Evolutionary conservation across 1,284 basidiomycete genomes (phyloP).

Genomic region (Neolentinus lepideus): DNA sequence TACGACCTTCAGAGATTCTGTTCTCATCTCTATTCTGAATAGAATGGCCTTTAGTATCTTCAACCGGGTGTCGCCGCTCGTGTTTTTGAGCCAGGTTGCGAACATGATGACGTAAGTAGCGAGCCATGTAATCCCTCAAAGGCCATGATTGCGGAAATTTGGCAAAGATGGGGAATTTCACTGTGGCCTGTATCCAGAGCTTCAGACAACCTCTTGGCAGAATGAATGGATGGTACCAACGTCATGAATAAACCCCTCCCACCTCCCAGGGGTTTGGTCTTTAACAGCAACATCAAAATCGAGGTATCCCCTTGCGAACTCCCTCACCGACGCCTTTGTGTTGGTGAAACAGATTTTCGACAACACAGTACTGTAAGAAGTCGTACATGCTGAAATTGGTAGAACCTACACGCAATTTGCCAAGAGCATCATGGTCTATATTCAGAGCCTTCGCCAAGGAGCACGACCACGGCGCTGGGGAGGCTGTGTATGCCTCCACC

Average conservation of each 20-base stretch:
- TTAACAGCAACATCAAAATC: background rate
- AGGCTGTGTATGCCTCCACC: too few relatives aligned
- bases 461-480: too few relatives aligned
- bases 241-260: background rate
- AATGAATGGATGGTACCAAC: background rate
- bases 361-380: too few relatives aligned
- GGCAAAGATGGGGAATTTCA: background rate
- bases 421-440: too few relatives aligned
- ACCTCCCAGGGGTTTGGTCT: background rate
- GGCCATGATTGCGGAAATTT: background rate
- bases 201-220: background rate
- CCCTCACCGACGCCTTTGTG: too few relatives aligned
- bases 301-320: background rate
- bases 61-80: background rate
- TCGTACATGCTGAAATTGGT: too few relatives aligned
- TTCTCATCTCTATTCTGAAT: background rate
- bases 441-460: too few relatives aligned
- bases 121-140: background rate
- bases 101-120: background rate
- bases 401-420: too few relatives aligned
- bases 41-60: background rate
- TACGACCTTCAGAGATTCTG: too few relatives aligned
- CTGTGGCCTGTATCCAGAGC: background rate
- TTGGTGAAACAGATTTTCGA: too few relatives aligned
- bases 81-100: background rate